Percentiles rank a stretch among this genome's conserved stretches.
These are phyloP conservation scores for Hypomyces rosellus DNA, from an alignment of 2,329 filamentous ascomycete species.

Conservation along the genomic window DNA sequence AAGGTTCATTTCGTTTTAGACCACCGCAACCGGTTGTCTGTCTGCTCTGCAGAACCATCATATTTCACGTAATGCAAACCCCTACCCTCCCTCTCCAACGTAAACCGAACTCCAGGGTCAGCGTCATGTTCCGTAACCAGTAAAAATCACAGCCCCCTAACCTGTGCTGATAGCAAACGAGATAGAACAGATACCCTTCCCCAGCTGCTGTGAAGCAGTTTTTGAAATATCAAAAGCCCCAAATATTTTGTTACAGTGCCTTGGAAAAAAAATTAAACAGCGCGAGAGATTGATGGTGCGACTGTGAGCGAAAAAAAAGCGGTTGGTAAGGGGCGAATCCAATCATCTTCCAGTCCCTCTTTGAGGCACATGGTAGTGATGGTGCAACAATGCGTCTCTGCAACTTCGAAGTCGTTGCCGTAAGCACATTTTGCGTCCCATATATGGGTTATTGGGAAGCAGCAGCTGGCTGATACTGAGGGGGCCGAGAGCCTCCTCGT, in stretches of 20 bases:
- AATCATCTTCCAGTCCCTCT: not conserved
- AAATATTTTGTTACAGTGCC: constrained; percentile 25
- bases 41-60: constrained; percentile 4
- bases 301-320: not conserved
- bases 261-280: constrained; percentile 3
- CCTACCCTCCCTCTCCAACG: constrained; percentile 9
- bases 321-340: not conserved
- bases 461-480: constrained; percentile 25
- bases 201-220: not conserved
- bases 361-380: not conserved
- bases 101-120: constrained; percentile 20
- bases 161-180: constrained; percentile 12
- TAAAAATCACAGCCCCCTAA: constrained; percentile 12
- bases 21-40: not conserved
- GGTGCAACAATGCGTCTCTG: not conserved
- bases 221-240: constrained; percentile 9
- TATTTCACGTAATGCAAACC: constrained; percentile 15
- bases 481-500: constrained; percentile 29
- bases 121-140: constrained; percentile 9
- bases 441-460: constrained; percentile 19
- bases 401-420: not conserved
- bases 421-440: not conserved
- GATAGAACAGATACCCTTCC: constrained; percentile 1
- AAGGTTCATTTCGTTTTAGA: constrained; percentile 5
- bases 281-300: not conserved